A percentile compares a stretch with the other conserved stretches of the same genome.
phyloP scores from a whole-genome alignment of 805 yeast genomes.

The Candida mattraensis region DNA sequence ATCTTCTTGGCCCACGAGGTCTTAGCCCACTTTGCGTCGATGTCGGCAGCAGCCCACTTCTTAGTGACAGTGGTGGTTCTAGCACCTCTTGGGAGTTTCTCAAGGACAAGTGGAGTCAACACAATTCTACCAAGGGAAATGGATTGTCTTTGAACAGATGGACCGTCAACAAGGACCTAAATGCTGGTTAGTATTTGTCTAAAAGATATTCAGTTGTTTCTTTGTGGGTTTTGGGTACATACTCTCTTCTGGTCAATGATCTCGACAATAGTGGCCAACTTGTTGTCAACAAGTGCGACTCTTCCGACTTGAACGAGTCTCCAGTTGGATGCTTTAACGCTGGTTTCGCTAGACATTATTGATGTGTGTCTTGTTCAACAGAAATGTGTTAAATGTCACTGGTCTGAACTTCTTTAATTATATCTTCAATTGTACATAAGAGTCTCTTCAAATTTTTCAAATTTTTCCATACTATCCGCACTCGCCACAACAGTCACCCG shows the following conservation, averaged over 20 bases:
- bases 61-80: constrained; percentile 81
- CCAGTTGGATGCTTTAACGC: constrained; percentile 96
- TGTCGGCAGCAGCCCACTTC: constrained; percentile 91
- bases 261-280: constrained; percentile 97
- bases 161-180: constrained; percentile 94
- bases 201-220: no score
- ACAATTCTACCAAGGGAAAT: constrained; percentile 82
- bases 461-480: constrained; percentile 10
- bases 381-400: no score
- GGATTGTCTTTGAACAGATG: constrained; percentile 93
- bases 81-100: constrained; percentile 91
- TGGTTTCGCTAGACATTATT: constrained; percentile 48
- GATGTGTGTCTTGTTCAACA: constrained; percentile 8
- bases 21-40: constrained; percentile 87
- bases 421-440: constrained; percentile 7
- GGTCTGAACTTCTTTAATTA: not conserved
- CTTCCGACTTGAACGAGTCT: constrained; percentile 99
- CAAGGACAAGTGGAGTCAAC: constrained; percentile 88
- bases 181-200: no score
- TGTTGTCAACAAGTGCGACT: constrained; percentile 89
- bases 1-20: constrained; percentile 98
- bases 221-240: constrained; percentile 38
- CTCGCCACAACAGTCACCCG: no score
- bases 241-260: constrained; percentile 99
- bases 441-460: constrained; percentile 17